A percentile compares a stretch with the other conserved stretches of the same genome.
These are phyloP conservation scores for Cladosporium oxysporum DNA, from an alignment of 2,329 filamentous ascomycete species.

Conservation along the genomic window DNA sequence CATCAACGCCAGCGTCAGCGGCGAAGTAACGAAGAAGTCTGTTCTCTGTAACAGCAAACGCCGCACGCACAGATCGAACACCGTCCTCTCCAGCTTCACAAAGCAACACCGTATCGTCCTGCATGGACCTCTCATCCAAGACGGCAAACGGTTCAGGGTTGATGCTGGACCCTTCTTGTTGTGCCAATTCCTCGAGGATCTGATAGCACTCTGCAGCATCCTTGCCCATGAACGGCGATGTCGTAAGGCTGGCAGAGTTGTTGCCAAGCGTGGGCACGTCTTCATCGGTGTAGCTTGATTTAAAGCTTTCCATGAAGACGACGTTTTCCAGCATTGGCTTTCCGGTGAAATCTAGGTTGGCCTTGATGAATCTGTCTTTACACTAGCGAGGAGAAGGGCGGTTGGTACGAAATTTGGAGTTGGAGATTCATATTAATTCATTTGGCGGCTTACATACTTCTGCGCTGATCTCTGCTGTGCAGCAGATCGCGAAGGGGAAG, in stretches of 20 bases:
- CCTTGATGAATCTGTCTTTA: neutral
- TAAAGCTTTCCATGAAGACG: neutral
- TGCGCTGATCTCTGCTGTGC: neutral
- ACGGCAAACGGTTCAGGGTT: neutral
- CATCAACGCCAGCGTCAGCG: neutral
- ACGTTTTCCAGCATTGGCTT: neutral
- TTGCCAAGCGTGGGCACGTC: neutral
- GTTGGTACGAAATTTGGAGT: neutral
- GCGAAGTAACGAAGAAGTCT: neutral
- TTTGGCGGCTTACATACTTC: neutral
- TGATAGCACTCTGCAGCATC: neutral
- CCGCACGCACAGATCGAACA: neutral
- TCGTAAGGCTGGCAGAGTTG: neutral
- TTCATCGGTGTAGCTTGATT: neutral
- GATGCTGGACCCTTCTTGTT: neutral
- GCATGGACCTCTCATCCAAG: neutral
- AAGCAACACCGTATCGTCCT: neutral
- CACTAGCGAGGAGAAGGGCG: neutral
- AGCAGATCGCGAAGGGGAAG: neutral
- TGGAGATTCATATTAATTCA: neutral
- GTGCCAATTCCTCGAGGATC: neutral
- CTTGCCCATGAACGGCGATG: neutral
- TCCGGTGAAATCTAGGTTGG: neutral
- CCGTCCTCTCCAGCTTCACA: neutral
- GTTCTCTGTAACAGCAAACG: neutral